A percentile compares a stretch with the other conserved stretches of the same genome.
These are phyloP conservation scores for Phlyctochytrium arcticum DNA, from an alignment of 192 early-diverging fungal species.

Conservation along the genomic window DNA sequence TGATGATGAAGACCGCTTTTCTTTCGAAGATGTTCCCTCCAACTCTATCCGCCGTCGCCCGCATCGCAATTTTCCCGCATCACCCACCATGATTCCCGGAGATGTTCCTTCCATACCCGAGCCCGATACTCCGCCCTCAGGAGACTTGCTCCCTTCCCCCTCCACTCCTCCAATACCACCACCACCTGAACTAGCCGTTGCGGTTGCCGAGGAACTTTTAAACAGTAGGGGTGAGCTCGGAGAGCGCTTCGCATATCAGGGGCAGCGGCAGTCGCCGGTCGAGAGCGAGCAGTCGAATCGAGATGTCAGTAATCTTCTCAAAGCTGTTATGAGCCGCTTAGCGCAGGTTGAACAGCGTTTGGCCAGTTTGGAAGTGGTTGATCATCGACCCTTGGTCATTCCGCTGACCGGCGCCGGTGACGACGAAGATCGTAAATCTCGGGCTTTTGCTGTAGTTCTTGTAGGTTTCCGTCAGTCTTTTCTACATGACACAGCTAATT, in stretches of 20 bases:
- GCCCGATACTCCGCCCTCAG: neutral
- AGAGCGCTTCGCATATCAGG: neutral
- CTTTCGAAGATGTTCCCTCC: neutral
- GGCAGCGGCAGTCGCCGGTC: neutral
- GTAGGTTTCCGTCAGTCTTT: neutral
- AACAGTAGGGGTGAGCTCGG: neutral
- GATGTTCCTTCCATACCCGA: slow-evolving; percentile 1
- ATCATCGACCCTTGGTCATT: neutral
- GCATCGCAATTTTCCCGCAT: neutral
- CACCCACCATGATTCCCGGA: neutral
- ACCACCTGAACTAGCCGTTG: neutral
- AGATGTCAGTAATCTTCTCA: neutral
- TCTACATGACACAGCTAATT: neutral
- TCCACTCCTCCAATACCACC: neutral
- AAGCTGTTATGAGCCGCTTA: neutral
- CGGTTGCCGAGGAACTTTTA: neutral
- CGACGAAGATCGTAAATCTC: neutral
- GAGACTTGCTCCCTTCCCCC: neutral
- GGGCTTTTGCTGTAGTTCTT: too few relatives aligned
- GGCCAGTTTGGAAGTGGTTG: neutral
- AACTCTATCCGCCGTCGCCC: neutral
- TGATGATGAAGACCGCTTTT: slow-evolving; percentile 4
- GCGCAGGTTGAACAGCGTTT: neutral
- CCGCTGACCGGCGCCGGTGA: neutral
- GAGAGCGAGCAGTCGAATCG: neutral